A percentile compares a stretch with the other conserved stretches of the same genome.
These are phyloP conservation scores for Protomyces lactucae-debilis DNA, from an alignment of 1,139 yeast genomes.

Conservation along the genomic window DNA sequence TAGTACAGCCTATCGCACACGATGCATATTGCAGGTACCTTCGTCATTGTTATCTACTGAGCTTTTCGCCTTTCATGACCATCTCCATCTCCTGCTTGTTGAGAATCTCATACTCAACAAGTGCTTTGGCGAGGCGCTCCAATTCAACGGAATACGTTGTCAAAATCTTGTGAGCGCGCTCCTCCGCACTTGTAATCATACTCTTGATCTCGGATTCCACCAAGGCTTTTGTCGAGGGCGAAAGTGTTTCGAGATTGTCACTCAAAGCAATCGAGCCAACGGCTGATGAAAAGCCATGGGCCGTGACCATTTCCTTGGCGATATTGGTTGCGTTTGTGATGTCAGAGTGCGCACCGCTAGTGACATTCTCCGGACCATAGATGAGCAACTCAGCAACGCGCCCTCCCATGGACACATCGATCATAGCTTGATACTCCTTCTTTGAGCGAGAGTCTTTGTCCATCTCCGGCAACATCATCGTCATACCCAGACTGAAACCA, in stretches of 20 bases:
- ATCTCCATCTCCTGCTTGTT: conserved; percentile 86
- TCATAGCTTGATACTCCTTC: conserved; percentile 79
- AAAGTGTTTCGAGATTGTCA: conserved; percentile 22
- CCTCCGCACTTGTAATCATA: conserved; percentile 67
- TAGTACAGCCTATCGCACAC: too few relatives aligned
- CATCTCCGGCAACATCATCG: conserved; percentile 97
- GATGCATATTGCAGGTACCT: too few relatives aligned
- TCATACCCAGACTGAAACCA: conserved; percentile 93
- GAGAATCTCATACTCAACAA: conserved; percentile 90
- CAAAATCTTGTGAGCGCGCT: conserved; percentile 68
- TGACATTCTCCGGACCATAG: conserved; percentile 86
- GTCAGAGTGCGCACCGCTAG: conserved; percentile 54
- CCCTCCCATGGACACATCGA: conserved; percentile 99
- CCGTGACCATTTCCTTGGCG: conserved; percentile 95
- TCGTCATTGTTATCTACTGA: neutral
- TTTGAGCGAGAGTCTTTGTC: conserved; percentile 92
- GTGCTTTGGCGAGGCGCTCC: conserved; percentile 83
- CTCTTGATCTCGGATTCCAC: conserved; percentile 90
- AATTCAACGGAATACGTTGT: conserved; percentile 62
- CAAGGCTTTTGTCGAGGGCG: conserved; percentile 74
- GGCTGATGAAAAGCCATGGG: conserved; percentile 91
- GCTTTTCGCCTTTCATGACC: conserved; percentile 58
- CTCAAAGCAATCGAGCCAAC: conserved; percentile 83
- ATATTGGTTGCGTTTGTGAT: conserved; percentile 82
- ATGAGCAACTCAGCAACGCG: conserved; percentile 92